A percentile compares a stretch with the other conserved stretches of the same genome.
These are phyloP conservation scores for Leptographium flavum DNA, from an alignment of 2,329 filamentous ascomycete genomes.

Conservation along the genomic window DNA sequence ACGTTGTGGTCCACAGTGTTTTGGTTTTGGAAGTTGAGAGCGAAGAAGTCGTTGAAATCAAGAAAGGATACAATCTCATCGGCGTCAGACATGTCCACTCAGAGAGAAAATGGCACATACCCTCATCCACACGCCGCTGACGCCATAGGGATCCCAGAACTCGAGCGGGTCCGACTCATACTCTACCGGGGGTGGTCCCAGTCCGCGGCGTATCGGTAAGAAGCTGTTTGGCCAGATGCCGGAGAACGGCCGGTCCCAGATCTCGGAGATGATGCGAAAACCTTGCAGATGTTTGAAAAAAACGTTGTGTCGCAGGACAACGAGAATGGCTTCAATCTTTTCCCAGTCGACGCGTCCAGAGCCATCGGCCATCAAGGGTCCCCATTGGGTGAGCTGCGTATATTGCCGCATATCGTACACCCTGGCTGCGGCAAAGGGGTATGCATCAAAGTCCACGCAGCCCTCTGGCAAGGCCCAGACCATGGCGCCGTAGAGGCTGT, in stretches of 20 bases:
- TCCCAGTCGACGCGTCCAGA: slow-evolving; percentile 59
- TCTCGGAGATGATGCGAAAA: slow-evolving; percentile 30
- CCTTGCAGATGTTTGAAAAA: slow-evolving; percentile 27
- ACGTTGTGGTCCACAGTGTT: slow-evolving; percentile 24
- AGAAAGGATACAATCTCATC: slow-evolving; percentile 31
- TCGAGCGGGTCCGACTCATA: not conserved
- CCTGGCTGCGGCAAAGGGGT: slow-evolving; percentile 49
- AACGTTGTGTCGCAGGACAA: slow-evolving; percentile 53
- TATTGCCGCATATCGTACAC: slow-evolving; percentile 65
- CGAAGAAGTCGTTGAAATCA: slow-evolving; percentile 59
- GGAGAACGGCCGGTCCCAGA: slow-evolving; percentile 42
- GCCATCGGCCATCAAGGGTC: slow-evolving; percentile 54
- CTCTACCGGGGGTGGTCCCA: too few species aligned
- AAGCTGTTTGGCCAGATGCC: slow-evolving; percentile 40
- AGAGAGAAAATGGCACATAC: slow-evolving; percentile 23
- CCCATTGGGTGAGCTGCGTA: slow-evolving; percentile 48
- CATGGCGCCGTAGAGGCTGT: slow-evolving; percentile 53
- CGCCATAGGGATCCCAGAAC: slow-evolving; percentile 49
- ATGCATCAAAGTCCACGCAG: slow-evolving; percentile 19
- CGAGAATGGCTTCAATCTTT: slow-evolving; percentile 56
- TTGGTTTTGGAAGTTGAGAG: slow-evolving; percentile 50
- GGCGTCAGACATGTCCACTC: not conserved
- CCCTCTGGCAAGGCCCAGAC: slow-evolving; percentile 18
- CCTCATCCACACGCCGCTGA: slow-evolving; percentile 58
- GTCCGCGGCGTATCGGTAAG: slow-evolving; percentile 14